These are phyloP conservation scores for Fusarium redolens DNA, from an alignment of 2,329 filamentous ascomycete genomes.

Conservation along the genomic window DNA sequence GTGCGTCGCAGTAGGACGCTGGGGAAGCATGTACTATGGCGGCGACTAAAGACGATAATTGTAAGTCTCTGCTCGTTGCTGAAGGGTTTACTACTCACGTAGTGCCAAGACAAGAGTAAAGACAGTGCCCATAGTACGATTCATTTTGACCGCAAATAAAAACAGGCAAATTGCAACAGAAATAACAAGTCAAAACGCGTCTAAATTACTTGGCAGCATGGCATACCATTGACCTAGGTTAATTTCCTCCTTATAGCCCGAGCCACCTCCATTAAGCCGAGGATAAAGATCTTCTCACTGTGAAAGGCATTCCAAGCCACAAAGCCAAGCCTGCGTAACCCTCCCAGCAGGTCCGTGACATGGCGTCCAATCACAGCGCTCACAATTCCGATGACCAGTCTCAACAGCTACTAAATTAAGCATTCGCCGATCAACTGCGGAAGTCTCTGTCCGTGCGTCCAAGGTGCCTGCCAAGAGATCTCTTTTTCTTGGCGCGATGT, in stretches of 20 bases:
- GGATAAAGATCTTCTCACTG: neutral
- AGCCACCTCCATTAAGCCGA: too few relatives aligned
- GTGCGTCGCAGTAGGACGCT: neutral
- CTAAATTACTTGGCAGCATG: neutral
- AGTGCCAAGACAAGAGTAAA: neutral
- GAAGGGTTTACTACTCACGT: neutral
- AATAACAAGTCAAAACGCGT: neutral
- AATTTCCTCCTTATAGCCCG: neutral
- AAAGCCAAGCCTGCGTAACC: neutral
- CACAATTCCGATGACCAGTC: neutral
- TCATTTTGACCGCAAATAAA: neutral
- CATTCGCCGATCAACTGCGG: neutral
- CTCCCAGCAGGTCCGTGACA: neutral
- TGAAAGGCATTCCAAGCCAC: conserved; percentile 2
- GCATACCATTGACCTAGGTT: neutral
- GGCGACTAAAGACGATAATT: neutral
- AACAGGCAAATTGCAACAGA: accelerated
- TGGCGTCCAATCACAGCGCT: neutral
- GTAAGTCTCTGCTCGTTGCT: neutral
- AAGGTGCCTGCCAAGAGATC: neutral
- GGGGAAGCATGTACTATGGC: neutral
- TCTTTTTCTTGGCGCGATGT: neutral
- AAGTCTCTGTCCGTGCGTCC: too few relatives aligned
- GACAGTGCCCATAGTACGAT: neutral
- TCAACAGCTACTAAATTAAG: neutral